Evolutionary conservation across 1,284 basidiomycete species (phyloP), one percentile per base, ranked within the genome.

Genomic region (Amylostereum areolatum): DNA sequence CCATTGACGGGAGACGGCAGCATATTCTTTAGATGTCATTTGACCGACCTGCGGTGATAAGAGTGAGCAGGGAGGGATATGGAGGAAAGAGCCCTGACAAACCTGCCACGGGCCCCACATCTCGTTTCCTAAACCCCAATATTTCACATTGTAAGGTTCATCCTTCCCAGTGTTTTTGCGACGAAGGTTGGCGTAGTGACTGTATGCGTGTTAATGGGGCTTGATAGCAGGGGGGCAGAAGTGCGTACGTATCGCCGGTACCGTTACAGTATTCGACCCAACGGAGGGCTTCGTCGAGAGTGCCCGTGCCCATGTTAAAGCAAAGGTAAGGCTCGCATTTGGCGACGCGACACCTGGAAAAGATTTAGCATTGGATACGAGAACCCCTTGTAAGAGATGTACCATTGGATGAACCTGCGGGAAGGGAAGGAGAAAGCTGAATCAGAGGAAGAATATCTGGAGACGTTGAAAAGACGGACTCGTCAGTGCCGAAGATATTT

Each of bases 211-310:
- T 39, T 47, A 36, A 24, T 11, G 29, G 12, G 2, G 28, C 10
- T 10, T 5, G 11, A 27, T 4, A 5, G 63, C 57, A 30, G 64
- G 63, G 49, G 65, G 64, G 34, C 24, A 39, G 36, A 40, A 12
- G n/a, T 10, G 7, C 57, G 49, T 40, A 63, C 58, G 57, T 60
- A 67, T 63, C 61, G 4, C 61, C 61, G 0, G 57, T 59, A 62
- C 72, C 77, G 57, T 84, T 84, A 59, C 81, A 83, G 62, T 84
- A 84, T 53, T 84, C 81, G 27, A 84, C 57, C 81, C 81, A 84
- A 2, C 73, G 75, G n/a, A 85, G 65, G 0, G 81, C 80, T 47
- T 83, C 81, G 52, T 81, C 78, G 25, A 79, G 65, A 0, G 78
- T 78, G 2, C 81, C 81, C 0, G 80, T 81, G 5, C 80, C 81